phyloP scores from a whole-genome alignment of 2,329 filamentous ascomycete species.

The Diplodia corticola region DNA sequence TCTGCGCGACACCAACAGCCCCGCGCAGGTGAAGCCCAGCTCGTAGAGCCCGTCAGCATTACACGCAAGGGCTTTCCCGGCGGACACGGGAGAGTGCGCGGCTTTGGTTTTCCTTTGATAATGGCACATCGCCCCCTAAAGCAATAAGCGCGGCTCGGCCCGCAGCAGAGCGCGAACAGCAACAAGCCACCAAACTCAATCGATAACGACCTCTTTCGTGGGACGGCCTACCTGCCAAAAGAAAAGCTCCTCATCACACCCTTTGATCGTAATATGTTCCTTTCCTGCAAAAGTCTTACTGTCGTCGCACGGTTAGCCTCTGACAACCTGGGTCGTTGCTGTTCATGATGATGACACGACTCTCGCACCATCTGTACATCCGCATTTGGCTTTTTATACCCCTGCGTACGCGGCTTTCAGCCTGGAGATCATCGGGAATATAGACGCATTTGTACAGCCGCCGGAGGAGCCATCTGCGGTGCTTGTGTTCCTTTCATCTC shows the following conservation, averaged over 20 bases:
- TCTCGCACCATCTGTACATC: conserved; percentile 1
- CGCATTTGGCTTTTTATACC: conserved; percentile 5
- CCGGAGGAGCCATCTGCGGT: background rate
- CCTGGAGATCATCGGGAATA: conserved; percentile 6
- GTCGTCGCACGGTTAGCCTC: conserved; percentile 13
- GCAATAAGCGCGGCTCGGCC: conserved; percentile 9
- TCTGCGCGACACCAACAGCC: conserved; percentile 35
- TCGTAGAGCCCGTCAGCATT: background rate
- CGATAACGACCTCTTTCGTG: conserved; percentile 16
- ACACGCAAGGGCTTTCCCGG: background rate
- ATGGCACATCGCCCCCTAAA: conserved; percentile 3
- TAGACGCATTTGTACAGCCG: conserved; percentile 8
- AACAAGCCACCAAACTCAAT: conserved; percentile 9
- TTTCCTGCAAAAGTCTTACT: background rate
- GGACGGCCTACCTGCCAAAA: conserved; percentile 13
- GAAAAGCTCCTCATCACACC: background rate
- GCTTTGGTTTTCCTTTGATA: conserved; percentile 8
- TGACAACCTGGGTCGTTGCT: background rate
- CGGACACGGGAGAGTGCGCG: background rate
- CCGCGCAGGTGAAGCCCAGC: conserved; percentile 11
- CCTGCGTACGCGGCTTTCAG: conserved; percentile 1
- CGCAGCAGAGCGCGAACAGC: conserved; percentile 5
- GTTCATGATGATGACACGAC: conserved; percentile 12
- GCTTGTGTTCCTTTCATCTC: background rate
- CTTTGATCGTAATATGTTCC: background rate